Evolutionary conservation across 441 rosid species (phyloP).

Genomic region (Manihot esculenta): DNA sequence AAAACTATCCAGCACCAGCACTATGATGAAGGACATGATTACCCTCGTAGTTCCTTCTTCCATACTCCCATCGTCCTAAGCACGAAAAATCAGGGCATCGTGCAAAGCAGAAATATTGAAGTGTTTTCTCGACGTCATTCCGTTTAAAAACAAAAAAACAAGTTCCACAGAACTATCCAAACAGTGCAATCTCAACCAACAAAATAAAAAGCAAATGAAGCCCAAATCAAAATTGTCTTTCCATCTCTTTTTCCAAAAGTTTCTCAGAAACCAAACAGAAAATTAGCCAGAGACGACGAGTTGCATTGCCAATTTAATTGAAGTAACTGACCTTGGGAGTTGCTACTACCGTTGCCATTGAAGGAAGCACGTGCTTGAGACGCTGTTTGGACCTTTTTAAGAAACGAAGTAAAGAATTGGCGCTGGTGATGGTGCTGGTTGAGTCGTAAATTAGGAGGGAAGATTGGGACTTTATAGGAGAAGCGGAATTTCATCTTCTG

Average conservation of each 20-base stretch:
- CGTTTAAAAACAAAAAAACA: not conserved
- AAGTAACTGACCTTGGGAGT: slow-evolving; percentile 41
- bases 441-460: slow-evolving; percentile 28
- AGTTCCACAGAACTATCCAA: not conserved
- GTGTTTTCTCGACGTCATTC: not conserved
- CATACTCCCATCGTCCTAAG: not conserved
- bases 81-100: not conserved
- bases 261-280: slow-evolving; percentile 18
- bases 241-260: slow-evolving; percentile 2
- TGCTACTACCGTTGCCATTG: slow-evolving; percentile 36
- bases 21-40: too few species aligned
- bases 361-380: slow-evolving; percentile 47
- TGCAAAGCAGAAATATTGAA: not conserved
- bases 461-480: slow-evolving; percentile 31
- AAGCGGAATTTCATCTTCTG: slow-evolving; percentile 53
- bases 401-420: slow-evolving; percentile 39
- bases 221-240: not conserved
- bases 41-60: not conserved
- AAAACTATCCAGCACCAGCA: too few species aligned
- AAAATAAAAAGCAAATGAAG: not conserved
- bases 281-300: slow-evolving; percentile 11
- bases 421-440: slow-evolving; percentile 41
- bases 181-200: slow-evolving; percentile 1
- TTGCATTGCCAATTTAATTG: not conserved
- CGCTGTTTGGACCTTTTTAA: slow-evolving; percentile 40